Evolutionary conservation across 2,329 filamentous ascomycete species (phyloP).

Genomic region (Lojkania enalia): DNA sequence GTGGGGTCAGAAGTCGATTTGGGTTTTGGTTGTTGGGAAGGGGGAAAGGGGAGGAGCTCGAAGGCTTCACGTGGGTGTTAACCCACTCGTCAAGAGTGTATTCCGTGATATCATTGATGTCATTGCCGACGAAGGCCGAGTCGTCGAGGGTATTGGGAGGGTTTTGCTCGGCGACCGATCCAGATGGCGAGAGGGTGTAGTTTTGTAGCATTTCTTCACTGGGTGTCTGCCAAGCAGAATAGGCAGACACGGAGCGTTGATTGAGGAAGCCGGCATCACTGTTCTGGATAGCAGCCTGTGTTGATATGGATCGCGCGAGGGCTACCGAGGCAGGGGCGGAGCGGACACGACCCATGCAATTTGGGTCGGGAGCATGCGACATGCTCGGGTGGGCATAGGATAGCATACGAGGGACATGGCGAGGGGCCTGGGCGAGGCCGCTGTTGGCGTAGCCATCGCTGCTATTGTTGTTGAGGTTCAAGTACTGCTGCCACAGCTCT

Average conservation of each 20-base stretch:
- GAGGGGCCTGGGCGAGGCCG: constrained; percentile 18
- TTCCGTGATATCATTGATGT: constrained; percentile 33
- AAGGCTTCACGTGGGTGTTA: constrained; percentile 33
- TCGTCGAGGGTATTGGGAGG: constrained; percentile 33
- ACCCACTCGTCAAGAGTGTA: constrained; percentile 45
- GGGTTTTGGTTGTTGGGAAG: constrained; percentile 23
- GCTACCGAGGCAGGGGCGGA: constrained; percentile 35
- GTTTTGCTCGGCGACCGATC: constrained; percentile 23
- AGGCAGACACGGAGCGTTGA: constrained; percentile 26
- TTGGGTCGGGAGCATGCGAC: constrained; percentile 27
- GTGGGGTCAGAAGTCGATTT: constrained; percentile 30
- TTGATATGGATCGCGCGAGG: constrained; percentile 38
- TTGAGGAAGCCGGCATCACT: constrained; percentile 20
- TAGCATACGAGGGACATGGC: constrained; percentile 42
- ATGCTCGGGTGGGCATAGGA: constrained; percentile 26
- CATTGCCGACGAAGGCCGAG: constrained; percentile 15
- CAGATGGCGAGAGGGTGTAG: constrained; percentile 38
- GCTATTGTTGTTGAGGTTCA: constrained; percentile 27
- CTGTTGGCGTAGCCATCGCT: constrained; percentile 20
- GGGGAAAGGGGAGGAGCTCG: constrained; percentile 22
- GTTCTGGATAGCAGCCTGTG: constrained; percentile 12
- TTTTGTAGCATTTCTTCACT: constrained; percentile 23
- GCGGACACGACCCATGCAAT: constrained; percentile 37
- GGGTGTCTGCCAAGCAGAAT: constrained; percentile 27
- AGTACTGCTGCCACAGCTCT: constrained; percentile 40